A percentile compares a stretch with the other conserved stretches of the same genome.
These are phyloP conservation scores for Leavenworthia alabamica DNA, from an alignment of 345 rosid genomes.

Conservation along the genomic window DNA sequence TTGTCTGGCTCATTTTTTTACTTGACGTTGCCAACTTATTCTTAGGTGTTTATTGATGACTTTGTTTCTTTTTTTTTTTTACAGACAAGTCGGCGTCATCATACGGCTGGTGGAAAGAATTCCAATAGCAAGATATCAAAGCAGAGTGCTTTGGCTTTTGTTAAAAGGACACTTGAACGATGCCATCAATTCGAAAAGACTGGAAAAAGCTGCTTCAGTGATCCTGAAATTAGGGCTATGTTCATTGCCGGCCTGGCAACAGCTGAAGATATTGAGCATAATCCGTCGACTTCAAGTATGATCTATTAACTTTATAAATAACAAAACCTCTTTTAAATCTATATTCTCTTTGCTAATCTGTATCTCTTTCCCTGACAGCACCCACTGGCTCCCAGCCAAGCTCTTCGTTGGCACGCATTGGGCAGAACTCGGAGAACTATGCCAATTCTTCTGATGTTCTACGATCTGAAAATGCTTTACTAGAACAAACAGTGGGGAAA, in stretches of 20 bases:
- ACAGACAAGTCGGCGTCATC: constrained; percentile 64
- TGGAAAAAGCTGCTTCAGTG: constrained; percentile 84
- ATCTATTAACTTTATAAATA: background rate
- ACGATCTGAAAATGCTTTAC: constrained; percentile 38
- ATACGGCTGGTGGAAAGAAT: constrained; percentile 57
- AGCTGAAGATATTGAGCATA: constrained; percentile 43
- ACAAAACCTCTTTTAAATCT: background rate
- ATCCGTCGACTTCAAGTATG: constrained; percentile 25
- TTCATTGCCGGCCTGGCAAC: constrained; percentile 45
- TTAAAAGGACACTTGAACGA: constrained; percentile 58
- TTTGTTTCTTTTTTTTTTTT: constrained; percentile 10
- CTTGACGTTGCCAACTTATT: background rate
- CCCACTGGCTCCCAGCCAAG: constrained; percentile 53
- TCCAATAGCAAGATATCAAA: constrained; percentile 69
- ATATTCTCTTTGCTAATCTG: background rate
- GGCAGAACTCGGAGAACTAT: constrained; percentile 47
- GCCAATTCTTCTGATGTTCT: constrained; percentile 41
- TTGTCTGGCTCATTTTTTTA: background rate
- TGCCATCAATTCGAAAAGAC: constrained; percentile 64
- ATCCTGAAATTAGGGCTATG: constrained; percentile 57
- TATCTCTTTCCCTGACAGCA: constrained; percentile 41
- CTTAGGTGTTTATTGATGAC: background rate
- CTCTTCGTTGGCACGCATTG: constrained; percentile 38
- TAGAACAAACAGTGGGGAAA: constrained; percentile 41
- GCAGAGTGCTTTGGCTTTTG: constrained; percentile 74